A percentile compares a stretch with the other conserved stretches of the same genome.
Evolutionary conservation across 1,139 yeast species (phyloP).

Genomic region (Magnusiomyces tetraspermus): DNA sequence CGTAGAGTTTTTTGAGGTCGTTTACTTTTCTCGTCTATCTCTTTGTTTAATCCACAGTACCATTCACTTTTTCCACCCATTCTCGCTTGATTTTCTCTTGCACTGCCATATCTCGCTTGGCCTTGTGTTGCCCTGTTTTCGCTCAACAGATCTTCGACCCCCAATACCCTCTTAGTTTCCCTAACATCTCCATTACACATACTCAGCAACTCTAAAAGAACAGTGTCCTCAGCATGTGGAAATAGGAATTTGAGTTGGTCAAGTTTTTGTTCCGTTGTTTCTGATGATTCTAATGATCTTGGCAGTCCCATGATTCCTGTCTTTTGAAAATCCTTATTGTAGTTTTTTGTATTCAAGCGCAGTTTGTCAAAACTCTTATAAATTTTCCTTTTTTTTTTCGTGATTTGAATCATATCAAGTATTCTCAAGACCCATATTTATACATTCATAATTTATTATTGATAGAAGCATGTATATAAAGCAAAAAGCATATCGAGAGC

Average conservation of each 20-base stretch:
- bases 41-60: too few species aligned
- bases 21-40: too few species aligned
- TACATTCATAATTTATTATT: background rate
- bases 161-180: slow-evolving; percentile 23
- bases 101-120: background rate
- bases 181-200: slow-evolving; percentile 29
- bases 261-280: slow-evolving; percentile 29
- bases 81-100: background rate
- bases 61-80: too few species aligned
- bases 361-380: too few species aligned
- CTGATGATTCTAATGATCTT: too few species aligned
- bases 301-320: too few species aligned
- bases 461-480: background rate
- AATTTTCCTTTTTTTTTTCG: background rate
- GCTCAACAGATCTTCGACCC: slow-evolving; percentile 13
- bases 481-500: background rate
- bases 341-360: too few species aligned
- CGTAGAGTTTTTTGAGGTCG: too few species aligned
- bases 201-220: slow-evolving; percentile 30
- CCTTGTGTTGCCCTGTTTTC: background rate
- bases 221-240: slow-evolving; percentile 25
- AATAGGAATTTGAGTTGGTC: slow-evolving; percentile 21
- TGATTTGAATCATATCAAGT: background rate
- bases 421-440: background rate
- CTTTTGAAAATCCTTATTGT: too few species aligned